phyloP scores from a whole-genome alignment of 2,329 filamentous ascomycete species.

The Huntiella moniliformis region DNA sequence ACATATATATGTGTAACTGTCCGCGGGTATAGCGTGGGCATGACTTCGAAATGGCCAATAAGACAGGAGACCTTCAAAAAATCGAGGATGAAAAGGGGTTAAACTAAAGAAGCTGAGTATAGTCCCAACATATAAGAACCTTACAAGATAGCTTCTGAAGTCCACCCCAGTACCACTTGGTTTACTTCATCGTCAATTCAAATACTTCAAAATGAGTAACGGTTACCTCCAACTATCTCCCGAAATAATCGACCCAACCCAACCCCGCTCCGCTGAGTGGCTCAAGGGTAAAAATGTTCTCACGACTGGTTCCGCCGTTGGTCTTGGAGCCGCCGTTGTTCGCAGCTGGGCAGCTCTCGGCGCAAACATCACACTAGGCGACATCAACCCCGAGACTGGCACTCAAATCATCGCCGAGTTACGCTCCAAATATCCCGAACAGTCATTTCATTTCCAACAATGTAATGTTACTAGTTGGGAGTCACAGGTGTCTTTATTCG shows the following conservation, averaged over 20 bases:
- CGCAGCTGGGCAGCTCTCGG: slow-evolving; percentile 34
- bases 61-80: too few relatives aligned
- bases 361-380: slow-evolving; percentile 43
- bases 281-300: slow-evolving; percentile 38
- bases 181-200: too few relatives aligned
- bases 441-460: slow-evolving; percentile 34
- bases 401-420: slow-evolving; percentile 35
- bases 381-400: slow-evolving; percentile 37
- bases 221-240: background rate
- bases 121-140: too few relatives aligned
- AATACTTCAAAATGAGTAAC: background rate
- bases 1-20: too few relatives aligned
- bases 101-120: too few relatives aligned
- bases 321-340: slow-evolving; percentile 37
- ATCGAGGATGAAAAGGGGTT: too few relatives aligned
- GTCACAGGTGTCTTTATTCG: slow-evolving; percentile 45
- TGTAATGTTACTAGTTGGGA: slow-evolving; percentile 50
- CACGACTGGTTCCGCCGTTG: slow-evolving; percentile 45
- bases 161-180: too few relatives aligned
- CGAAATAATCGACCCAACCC: slow-evolving; percentile 23
- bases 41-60: too few relatives aligned
- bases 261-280: slow-evolving; percentile 25
- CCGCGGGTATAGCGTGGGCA: too few relatives aligned
- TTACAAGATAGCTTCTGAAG: too few relatives aligned
- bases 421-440: slow-evolving; percentile 20